Conservation (phyloP, 1,139 yeast genomes). For the Hyphopichia wangnamkhiaoensis region DNA sequence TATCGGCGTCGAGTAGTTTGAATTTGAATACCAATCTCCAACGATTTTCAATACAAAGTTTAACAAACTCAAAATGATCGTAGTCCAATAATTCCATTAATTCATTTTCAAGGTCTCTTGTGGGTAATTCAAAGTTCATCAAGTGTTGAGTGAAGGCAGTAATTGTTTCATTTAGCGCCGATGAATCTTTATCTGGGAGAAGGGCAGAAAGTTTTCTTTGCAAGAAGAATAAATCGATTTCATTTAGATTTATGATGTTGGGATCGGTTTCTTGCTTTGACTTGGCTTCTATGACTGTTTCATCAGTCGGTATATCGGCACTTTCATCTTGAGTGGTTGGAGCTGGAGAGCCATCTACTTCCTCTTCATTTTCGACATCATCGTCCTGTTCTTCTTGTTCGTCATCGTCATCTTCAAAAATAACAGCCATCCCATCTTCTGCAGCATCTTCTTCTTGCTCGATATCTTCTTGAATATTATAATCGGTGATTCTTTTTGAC, state of each 20-base stretch:
- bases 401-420: conserved; percentile 27
- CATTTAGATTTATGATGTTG: conserved; percentile 15
- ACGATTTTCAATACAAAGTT: conserved; percentile 52
- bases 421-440: conserved; percentile 23
- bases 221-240: conserved; percentile 25
- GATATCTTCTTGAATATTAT: conserved; percentile 27
- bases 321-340: no score
- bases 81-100: conserved; percentile 52
- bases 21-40: conserved; percentile 57
- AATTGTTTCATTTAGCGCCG: conserved; percentile 16
- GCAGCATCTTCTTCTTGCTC: conserved; percentile 23
- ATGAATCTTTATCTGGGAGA: conserved; percentile 15
- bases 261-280: conserved; percentile 14
- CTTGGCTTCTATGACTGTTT: conserved; percentile 9
- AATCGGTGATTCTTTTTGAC: conserved; percentile 60
- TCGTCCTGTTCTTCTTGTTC: conserved; percentile 26
- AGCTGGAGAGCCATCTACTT: no score
- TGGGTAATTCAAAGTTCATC: conserved; percentile 22
- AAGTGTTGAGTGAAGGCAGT: conserved; percentile 17
- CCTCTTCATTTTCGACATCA: conserved; percentile 15
- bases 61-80: conserved; percentile 52
- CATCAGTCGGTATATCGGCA: conserved; percentile 13
- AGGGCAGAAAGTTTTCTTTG: conserved; percentile 20
- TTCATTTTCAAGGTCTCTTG: conserved; percentile 51
- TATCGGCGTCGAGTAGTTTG: conserved; percentile 37